These are phyloP conservation scores for Penicillium verrucosum DNA, from an alignment of 2,329 filamentous ascomycete genomes.

Conservation along the genomic window DNA sequence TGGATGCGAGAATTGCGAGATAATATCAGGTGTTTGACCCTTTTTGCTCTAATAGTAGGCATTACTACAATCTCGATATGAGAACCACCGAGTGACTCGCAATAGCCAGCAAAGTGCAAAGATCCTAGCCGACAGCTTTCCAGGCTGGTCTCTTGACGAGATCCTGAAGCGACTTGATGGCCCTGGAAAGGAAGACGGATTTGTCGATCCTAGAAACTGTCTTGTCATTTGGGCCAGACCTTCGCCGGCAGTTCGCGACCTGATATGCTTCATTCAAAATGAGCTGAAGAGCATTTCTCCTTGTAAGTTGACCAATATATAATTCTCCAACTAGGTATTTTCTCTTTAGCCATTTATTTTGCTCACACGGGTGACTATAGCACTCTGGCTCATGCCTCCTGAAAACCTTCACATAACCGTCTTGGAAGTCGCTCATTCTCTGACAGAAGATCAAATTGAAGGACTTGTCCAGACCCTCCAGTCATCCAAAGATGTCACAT, in stretches of 20 bases:
- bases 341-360: neutral
- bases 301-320: slow-evolving; percentile 51
- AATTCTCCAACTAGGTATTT: neutral
- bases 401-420: slow-evolving; percentile 76
- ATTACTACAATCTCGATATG: slow-evolving; percentile 68
- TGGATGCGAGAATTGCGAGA: neutral
- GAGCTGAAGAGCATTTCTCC: slow-evolving; percentile 62
- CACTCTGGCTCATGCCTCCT: slow-evolving; percentile 81
- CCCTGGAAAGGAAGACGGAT: slow-evolving; percentile 63
- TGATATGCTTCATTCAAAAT: slow-evolving; percentile 66
- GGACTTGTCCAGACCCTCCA: slow-evolving; percentile 57
- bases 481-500: slow-evolving; percentile 16
- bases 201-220: slow-evolving; percentile 71
- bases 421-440: slow-evolving; percentile 78
- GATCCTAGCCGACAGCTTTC: slow-evolving; percentile 62
- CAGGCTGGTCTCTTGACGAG: slow-evolving; percentile 69
- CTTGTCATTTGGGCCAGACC: slow-evolving; percentile 85
- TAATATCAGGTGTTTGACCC: neutral
- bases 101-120: slow-evolving; percentile 73
- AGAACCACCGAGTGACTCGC: slow-evolving; percentile 66
- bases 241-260: slow-evolving; percentile 61
- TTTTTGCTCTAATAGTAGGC: slow-evolving; percentile 3
- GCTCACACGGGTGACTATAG: slow-evolving; percentile 43
- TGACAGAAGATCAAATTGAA: slow-evolving; percentile 65
- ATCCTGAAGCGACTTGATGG: slow-evolving; percentile 67